Percentiles rank a stretch among this genome's conserved stretches.
These are phyloP conservation scores for Phytopythium sindhum DNA, from an alignment of 352 stramenopile genomes.

Conservation along the genomic window DNA sequence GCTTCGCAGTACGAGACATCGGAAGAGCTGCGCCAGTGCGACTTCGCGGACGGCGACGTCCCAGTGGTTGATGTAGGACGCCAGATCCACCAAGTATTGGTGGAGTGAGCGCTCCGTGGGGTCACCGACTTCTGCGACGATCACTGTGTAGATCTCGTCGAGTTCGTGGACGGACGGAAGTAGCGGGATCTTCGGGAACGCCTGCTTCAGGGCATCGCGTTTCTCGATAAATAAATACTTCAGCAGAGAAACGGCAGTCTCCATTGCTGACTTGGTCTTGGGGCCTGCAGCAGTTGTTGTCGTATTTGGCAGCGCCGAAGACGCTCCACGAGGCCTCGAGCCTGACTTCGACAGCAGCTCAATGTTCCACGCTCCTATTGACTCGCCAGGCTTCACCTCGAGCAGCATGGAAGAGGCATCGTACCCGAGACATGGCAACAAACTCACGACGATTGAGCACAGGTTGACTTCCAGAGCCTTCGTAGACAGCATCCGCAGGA, in stretches of 20 bases:
- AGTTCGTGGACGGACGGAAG: constrained; percentile 66
- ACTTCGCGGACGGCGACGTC: constrained; percentile 78
- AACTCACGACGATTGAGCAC: constrained; percentile 83
- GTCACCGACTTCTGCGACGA: constrained; percentile 63
- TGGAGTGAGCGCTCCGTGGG: constrained; percentile 32
- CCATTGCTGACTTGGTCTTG: constrained; percentile 10
- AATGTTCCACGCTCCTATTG: constrained; percentile 28
- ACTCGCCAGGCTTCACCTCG: constrained; percentile 12
- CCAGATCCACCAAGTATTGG: constrained; percentile 55
- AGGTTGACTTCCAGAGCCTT: constrained; percentile 84
- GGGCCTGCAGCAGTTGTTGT: background rate
- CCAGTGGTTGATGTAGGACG: constrained; percentile 72
- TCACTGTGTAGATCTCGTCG: constrained; percentile 51
- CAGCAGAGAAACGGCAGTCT: constrained; percentile 32
- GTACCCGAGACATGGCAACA: constrained; percentile 68
- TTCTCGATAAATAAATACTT: constrained; percentile 81
- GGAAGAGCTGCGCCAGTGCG: constrained; percentile 64
- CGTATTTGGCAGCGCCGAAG: background rate
- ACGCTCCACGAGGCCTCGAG: background rate
- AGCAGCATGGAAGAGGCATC: constrained; percentile 38
- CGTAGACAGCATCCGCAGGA: constrained; percentile 72
- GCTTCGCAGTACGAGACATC: constrained; percentile 55
- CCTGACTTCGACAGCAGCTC: constrained; percentile 22
- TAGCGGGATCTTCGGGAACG: constrained; percentile 67
- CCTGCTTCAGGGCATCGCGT: constrained; percentile 44